Evolutionary conservation across 768 basidiomycete genomes (phyloP), one percentile per base, ranked within the genome.

Genomic region (Lanmaoa pseudosensibilis): DNA sequence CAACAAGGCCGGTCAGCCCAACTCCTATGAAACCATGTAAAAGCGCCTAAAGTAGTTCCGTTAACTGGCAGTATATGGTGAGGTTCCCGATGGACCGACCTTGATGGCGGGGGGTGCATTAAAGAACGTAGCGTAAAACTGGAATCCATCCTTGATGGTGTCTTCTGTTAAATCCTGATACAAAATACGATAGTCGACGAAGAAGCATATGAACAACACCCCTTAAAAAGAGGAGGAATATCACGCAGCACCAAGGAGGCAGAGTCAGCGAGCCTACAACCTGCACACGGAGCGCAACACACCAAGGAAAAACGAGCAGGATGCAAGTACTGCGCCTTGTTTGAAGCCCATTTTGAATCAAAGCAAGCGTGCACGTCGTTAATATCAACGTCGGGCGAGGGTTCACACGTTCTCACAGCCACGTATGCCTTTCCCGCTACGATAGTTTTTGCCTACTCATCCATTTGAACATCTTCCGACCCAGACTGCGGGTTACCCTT

Each of bases 41-140:
- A 52, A 96, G 76, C 0, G 92, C 93, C 92, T 95, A 51, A 2
- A 27, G 23, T 5, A 10, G 37, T 30, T 11, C 32, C 12, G 45
- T 61, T 47, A 46, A 46, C 34, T 13, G 27, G 38, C 6, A 11
- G 13, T 0, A 8, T 23, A 13, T 23, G 2, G 21, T 5, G 27
- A 36, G 25, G 11, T 30, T 34, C 21, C 12, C 2, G 46, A 30
- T 21, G 45, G 36, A 69, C 80, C 45, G 55, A 90, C 94, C 84
- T 94, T 95, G 75, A 97, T 93, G 40, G 92, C 95, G 27, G 88
- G 88, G 4, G 95, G 95, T 2, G 95, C 86, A 70, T 92, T 91
- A 75, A 83, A 96, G 76, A 97, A 98, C 25, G 92, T 94, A 48
- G 83, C 83, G 69, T 98, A 98, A 74, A 94, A 96, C 65, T 88